Conservation (phyloP, 768 basidiomycete species). For the Suillus subalutaceus region DNA sequence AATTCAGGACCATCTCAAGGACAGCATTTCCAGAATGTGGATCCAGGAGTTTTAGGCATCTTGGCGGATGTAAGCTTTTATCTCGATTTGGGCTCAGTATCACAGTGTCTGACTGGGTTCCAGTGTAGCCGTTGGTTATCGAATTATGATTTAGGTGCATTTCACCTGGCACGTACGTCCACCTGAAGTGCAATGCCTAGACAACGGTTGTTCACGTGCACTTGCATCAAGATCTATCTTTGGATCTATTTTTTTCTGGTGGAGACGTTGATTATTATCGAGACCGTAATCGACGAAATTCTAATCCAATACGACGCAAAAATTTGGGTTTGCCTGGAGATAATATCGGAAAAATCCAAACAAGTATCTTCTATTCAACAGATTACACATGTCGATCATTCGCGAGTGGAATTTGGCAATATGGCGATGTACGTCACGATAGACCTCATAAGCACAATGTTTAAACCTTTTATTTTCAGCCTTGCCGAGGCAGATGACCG, state of each 20-base stretch:
- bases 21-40: too few relatives aligned
- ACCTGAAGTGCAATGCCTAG: not conserved
- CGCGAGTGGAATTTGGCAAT: not conserved
- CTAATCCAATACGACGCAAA: too few relatives aligned
- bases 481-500: not conserved
- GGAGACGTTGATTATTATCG: not conserved
- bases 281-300: not conserved
- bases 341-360: not conserved
- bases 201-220: not conserved
- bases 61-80: not conserved
- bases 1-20: too few relatives aligned
- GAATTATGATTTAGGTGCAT: not conserved
- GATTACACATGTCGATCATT: not conserved
- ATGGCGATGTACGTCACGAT: not conserved
- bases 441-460: not conserved
- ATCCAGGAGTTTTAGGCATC: not conserved
- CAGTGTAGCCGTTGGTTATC: not conserved
- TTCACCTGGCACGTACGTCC: not conserved
- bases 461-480: not conserved
- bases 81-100: not conserved
- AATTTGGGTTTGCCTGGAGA: not conserved
- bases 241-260: not conserved
- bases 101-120: not conserved
- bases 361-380: not conserved
- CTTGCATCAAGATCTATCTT: not conserved